A percentile compares a stretch with the other conserved stretches of the same genome.
Evolutionary conservation across 2,329 filamentous ascomycete species (phyloP).

Genomic region (Aspergillus costaricaensis): DNA sequence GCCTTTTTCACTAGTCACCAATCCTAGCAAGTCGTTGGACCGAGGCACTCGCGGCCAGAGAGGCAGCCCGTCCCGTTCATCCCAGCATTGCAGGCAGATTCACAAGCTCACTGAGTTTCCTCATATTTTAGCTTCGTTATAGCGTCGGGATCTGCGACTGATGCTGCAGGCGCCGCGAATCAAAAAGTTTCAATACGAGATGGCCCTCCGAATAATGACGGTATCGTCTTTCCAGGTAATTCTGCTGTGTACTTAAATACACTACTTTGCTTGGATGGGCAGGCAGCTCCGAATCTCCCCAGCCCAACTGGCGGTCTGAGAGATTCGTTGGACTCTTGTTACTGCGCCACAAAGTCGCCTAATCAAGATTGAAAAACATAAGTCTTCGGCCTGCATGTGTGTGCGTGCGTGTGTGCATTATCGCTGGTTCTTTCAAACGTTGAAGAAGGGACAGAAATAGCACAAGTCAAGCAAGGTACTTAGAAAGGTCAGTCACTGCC

Average conservation of each 20-base stretch:
- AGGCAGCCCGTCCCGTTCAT: constrained; percentile 10
- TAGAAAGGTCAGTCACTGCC: background rate
- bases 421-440: background rate
- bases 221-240: background rate
- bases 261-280: background rate
- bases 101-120: background rate
- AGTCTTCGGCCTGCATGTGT: background rate
- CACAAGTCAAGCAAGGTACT: background rate
- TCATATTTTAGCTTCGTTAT: background rate
- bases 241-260: background rate
- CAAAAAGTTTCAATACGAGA: constrained; percentile 5
- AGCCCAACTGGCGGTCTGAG: background rate
- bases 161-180: constrained; percentile 1
- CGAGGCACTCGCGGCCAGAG: constrained; percentile 23
- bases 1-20: background rate
- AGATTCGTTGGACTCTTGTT: background rate
- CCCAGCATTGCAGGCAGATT: background rate
- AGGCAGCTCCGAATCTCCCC: background rate
- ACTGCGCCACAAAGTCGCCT: background rate
- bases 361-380: background rate
- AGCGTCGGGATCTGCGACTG: background rate
- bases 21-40: constrained; percentile 7
- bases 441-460: background rate
- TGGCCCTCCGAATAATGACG: constrained; percentile 11
- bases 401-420: background rate